Evolutionary conservation across 306 rosid species (phyloP), one percentile per base, ranked within the genome.

Genomic region (Rosa multiflora): DNA sequence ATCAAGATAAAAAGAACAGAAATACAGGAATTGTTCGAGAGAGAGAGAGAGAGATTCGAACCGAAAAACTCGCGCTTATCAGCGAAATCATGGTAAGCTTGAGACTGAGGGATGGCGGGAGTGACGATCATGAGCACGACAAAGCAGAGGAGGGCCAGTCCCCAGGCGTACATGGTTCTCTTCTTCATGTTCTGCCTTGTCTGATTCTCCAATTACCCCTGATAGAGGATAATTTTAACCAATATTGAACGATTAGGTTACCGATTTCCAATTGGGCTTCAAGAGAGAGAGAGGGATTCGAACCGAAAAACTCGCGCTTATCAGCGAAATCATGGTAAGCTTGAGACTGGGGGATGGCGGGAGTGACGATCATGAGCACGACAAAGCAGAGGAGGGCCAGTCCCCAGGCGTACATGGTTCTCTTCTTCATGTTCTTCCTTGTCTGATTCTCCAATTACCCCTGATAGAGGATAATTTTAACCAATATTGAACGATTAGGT

Each of bases 311-410:
- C 21, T 48, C 76, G 84, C 97, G 93, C 20, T 92, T 87, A 76
- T 94, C 98, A 40, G 97, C 97, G 75, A 94, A 94, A 85, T 92
- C 80, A 56, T 94, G 97, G 73, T 92, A 94, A 5, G 82, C 88
- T 82, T 94, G 89, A 20, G 90, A 82, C 88, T 94, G 97, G 51
- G 93, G 97, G 69, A 94, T 91, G 21, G 89, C 78, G 2, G 98
- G 98, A 76, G 95, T 92, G 9, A 88, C 84, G 81, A 83, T 49
- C 98, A 94, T 94, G 63, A 92, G 81, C 6, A 92, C 90, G 4
- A 90, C 6, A 86, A 92, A 94, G 87, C 87, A 82, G 35, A 88
- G 2, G 42, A 88, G 58, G 48, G 94, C 94, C 4, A 88, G 82
- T 6, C 43, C 51, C 91, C 90, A 92, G 11, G 84, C 88, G 76